These are phyloP conservation scores for Ceraceosorus guamensis DNA, from an alignment of 1,284 basidiomycete genomes.

Conservation along the genomic window DNA sequence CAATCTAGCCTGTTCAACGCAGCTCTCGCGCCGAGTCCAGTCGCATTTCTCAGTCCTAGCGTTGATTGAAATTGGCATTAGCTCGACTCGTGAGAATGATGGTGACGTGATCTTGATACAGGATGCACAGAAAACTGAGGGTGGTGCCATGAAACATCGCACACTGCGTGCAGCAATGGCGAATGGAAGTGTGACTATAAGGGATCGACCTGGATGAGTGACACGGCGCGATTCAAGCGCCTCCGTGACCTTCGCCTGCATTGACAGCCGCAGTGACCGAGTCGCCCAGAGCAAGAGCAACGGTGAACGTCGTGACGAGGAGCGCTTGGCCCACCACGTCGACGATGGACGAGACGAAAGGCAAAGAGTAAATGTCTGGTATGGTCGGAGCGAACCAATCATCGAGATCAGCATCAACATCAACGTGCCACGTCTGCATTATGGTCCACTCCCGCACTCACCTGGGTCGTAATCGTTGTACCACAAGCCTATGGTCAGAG, in stretches of 20 bases:
- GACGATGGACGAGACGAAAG: conserved; percentile 79
- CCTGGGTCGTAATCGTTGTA: conserved; percentile 76
- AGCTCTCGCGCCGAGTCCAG: too few relatives aligned
- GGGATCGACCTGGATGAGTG: too few relatives aligned
- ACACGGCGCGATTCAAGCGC: too few relatives aligned
- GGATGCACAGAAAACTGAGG: too few relatives aligned
- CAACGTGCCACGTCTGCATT: neutral
- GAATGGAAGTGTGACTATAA: too few relatives aligned
- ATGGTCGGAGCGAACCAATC: neutral
- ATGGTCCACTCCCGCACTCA: conserved; percentile 12
- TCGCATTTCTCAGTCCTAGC: too few relatives aligned
- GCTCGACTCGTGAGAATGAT: too few relatives aligned
- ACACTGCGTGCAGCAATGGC: too few relatives aligned
- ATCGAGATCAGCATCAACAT: neutral
- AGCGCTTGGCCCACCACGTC: conserved; percentile 84
- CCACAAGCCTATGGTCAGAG: conserved; percentile 75
- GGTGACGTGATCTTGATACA: too few relatives aligned
- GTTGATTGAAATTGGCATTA: too few relatives aligned
- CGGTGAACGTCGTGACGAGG: conserved; percentile 55
- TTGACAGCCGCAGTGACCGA: conserved; percentile 9
- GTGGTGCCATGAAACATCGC: too few relatives aligned
- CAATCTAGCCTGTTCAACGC: too few relatives aligned
- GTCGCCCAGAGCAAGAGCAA: conserved; percentile 36
- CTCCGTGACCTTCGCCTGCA: conserved; percentile 49
- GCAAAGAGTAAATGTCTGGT: conserved; percentile 70